A percentile compares a stretch with the other conserved stretches of the same genome.
Evolutionary conservation across 2,329 filamentous ascomycete genomes (phyloP).

Genomic region (Coniochaeta sp.): DNA sequence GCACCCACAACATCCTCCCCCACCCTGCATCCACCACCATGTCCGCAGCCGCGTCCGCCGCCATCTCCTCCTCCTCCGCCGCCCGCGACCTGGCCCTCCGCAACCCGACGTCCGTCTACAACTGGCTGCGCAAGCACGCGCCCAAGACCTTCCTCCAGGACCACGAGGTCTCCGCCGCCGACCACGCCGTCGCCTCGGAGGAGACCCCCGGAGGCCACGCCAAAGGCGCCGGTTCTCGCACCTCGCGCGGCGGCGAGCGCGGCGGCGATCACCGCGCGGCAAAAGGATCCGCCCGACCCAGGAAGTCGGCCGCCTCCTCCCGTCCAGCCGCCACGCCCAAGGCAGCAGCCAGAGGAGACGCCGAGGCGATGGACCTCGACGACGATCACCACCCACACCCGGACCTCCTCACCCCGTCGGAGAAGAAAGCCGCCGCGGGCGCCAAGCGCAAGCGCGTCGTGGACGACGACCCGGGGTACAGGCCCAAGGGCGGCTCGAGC

Average conservation of each 20-base stretch:
- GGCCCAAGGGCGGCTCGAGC: slow-evolving; percentile 48
- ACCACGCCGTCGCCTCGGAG: slow-evolving; percentile 10
- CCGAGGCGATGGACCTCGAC: not conserved
- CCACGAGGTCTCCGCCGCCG: slow-evolving; percentile 37
- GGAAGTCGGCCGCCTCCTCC: not conserved
- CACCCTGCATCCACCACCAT: too few relatives aligned
- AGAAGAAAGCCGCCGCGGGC: slow-evolving; percentile 18
- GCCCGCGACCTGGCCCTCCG: slow-evolving; percentile 48
- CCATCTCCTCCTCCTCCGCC: slow-evolving; percentile 33
- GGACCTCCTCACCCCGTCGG: slow-evolving; percentile 16
- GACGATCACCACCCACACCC: slow-evolving; percentile 17
- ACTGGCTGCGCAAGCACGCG: slow-evolving; percentile 83
- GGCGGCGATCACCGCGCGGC: not conserved
- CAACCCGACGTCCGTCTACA: slow-evolving; percentile 90
- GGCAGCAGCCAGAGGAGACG: not conserved
- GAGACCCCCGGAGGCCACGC: slow-evolving; percentile 5
- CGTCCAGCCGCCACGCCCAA: not conserved
- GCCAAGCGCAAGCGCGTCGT: slow-evolving; percentile 37
- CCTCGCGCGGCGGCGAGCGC: not conserved
- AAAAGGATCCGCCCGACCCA: not conserved
- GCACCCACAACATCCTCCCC: slow-evolving; percentile 25
- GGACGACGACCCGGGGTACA: slow-evolving; percentile 53
- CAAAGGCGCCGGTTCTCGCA: not conserved
- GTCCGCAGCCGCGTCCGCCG: too few relatives aligned
- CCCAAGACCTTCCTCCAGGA: slow-evolving; percentile 82